Evolutionary conservation across 805 yeast species (phyloP).

Genomic region (Candida ascalaphidarum): DNA sequence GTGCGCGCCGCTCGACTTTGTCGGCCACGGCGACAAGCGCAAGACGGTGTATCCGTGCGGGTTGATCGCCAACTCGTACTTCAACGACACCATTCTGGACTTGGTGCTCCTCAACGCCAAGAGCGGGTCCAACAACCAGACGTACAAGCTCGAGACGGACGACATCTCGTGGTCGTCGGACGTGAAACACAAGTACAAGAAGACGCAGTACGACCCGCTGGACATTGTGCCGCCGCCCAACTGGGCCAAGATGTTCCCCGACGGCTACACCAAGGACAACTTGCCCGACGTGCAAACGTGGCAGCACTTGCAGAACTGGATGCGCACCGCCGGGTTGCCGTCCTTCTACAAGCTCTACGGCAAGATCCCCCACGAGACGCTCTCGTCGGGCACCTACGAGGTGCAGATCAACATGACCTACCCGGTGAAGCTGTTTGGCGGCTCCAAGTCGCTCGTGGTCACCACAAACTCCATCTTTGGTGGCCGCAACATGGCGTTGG

Average conservation of each 20-base stretch:
- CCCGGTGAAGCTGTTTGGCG: constrained; percentile 78
- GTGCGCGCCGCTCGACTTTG: constrained; percentile 30
- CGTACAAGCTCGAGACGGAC: constrained; percentile 35
- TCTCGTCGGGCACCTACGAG: constrained; percentile 62
- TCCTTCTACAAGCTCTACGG: constrained; percentile 77
- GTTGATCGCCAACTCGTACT: constrained; percentile 82
- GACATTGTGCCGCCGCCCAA: constrained; percentile 92
- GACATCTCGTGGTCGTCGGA: constrained; percentile 88
- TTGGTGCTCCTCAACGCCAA: constrained; percentile 40
- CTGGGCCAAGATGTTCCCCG: constrained; percentile 73
- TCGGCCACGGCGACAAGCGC: constrained; percentile 29
- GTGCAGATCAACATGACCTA: constrained; percentile 66
- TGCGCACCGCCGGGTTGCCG: constrained; percentile 94
- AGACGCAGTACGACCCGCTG: constrained; percentile 55
- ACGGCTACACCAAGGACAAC: constrained; percentile 81
- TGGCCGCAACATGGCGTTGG: constrained; percentile 77
- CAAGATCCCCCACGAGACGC: constrained; percentile 51
- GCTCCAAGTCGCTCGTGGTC: constrained; percentile 75
- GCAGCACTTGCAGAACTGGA: constrained; percentile 94
- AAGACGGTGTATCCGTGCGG: constrained; percentile 83
- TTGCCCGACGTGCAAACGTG: constrained; percentile 67
- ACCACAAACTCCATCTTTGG: constrained; percentile 82
- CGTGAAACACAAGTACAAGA: constrained; percentile 53
- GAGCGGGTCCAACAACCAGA: constrained; percentile 33
- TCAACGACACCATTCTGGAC: constrained; percentile 74